Evolutionary conservation across 225 moss, liverwort and hornwort genomes (phyloP), one percentile per base, ranked within the genome.

Genomic region (Neckera pumila): DNA sequence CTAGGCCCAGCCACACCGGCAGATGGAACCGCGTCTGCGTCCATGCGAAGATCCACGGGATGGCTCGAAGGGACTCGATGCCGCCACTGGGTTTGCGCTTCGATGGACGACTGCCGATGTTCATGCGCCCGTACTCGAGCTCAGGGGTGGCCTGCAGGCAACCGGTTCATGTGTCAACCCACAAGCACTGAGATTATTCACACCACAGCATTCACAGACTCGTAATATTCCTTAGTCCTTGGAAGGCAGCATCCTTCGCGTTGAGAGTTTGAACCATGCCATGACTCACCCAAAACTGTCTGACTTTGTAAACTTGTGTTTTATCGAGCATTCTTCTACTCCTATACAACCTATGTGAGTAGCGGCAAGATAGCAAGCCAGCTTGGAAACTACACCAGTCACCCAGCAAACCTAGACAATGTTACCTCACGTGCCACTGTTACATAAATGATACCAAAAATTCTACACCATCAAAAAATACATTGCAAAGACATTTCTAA

Each of bases 1-100:
- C 95, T 31, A 94, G 89, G 11, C 94, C 94, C 42, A 94, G 80
- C 94, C 94, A 94, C 75, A 94, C 94, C 17, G 94, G 94, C 49
- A 94, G 92, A 88, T 94, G 94, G 80, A 94, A 94, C 57, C 94
- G 91, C 65, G 94, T 94, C 85, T 94, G 94, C 27, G 94, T 94
- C 94, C 94, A 94, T 7, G 94, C 94, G 83, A 94, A 94, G 54
- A 94, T 94, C 94, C 94, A 94, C 4, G 94, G 94, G 38, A 94
- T 94, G 27, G 94, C 94, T 40, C 94, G 93, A n/a, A 94, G 90
- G 23, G 94, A 94, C 70, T 94, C 93, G 14, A 94, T 94, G 60
- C 93, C 93, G 5, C 94, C 93, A 67, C 89, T 93, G 19, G 94
- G 94, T 69, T 92, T 94, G 45, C 94, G 92, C 89, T 94, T 94